Evolutionary conservation across 768 basidiomycete genomes (phyloP), one percentile per base, ranked within the genome.

Genomic region (Daedalea quercina): DNA sequence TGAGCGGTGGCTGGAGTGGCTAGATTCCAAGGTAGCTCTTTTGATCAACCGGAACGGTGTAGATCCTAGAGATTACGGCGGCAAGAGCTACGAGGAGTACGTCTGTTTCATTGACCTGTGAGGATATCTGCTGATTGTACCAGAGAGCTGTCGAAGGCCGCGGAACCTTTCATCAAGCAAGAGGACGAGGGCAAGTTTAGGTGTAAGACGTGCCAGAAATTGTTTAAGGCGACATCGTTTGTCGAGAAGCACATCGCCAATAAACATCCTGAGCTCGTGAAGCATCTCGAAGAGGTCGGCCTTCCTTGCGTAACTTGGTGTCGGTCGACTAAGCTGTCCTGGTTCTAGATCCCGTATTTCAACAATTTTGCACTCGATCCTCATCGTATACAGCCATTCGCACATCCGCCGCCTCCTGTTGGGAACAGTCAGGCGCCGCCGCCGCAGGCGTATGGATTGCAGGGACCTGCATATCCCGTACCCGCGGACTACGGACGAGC

Each of bases 331-430:
- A 12, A 13, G n/a, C 35, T 9, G 12, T 20, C 15, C 51, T 51
- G 19, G 51, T 20, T 26, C 53, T 60, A 94, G 93, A 66, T 94
- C 54, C 79, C 88, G 34, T 91, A 87, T 69, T 94, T 93, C 76
- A 97, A 98, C 69, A 93, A 88, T 68, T 99, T 95, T 67, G 92
- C 90, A 26, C 82, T 98, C 53, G 96, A 98, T 72, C 95, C 96
- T 51, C 90, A 94, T 61, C 88, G 85, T 58, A 87, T 96, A 55
- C 87, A 88, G 62, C 88, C 90, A 7, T 87, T 90, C 69, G 77
- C 81, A 22, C 89, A 91, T 65, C 83, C 88, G 54, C 91, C 90
- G 52, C 75, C 79, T 42, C 65, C 74, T 22, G 71, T 78, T 44
- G 85, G 85, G n/a, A 84, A 80, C 51, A 78, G 72, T 55, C 86